phyloP scores from a whole-genome alignment of 2,329 filamentous ascomycete species.

The Penicillium sp. region DNA sequence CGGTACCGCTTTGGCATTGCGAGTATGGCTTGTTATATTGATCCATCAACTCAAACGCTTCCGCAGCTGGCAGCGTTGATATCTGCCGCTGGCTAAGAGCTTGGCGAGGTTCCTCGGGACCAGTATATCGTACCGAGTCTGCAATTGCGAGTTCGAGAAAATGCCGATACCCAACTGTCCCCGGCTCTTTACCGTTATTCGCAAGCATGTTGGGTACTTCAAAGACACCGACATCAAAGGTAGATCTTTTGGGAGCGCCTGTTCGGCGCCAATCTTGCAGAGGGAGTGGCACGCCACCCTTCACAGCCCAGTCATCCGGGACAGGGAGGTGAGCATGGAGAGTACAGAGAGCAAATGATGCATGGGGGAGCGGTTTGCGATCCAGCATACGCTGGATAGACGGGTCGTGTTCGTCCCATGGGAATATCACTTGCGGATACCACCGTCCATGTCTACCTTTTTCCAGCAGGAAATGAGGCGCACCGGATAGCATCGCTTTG shows the following conservation, averaged over 20 bases:
- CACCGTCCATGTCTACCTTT: slow-evolving; percentile 36
- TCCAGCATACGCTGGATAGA: slow-evolving; percentile 40
- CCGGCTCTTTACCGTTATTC: slow-evolving; percentile 42
- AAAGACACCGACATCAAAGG: slow-evolving; percentile 42
- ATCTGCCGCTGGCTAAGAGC: slow-evolving; percentile 20
- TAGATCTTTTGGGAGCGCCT: slow-evolving; percentile 31
- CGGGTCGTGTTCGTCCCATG: slow-evolving; percentile 39
- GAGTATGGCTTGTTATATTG: slow-evolving; percentile 34
- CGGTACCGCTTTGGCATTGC: slow-evolving; percentile 31
- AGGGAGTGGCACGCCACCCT: slow-evolving; percentile 25
- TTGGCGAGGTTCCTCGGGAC: slow-evolving; percentile 17
- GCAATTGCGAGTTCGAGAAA: slow-evolving; percentile 45
- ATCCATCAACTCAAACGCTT: slow-evolving; percentile 33
- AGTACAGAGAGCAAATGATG: slow-evolving; percentile 40
- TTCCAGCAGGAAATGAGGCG: slow-evolving; percentile 43
- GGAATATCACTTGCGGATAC: slow-evolving; percentile 43
- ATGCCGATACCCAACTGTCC: slow-evolving; percentile 44
- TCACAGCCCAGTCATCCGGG: slow-evolving; percentile 32
- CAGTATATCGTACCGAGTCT: slow-evolving; percentile 28
- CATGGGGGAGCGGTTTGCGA: slow-evolving; percentile 36
- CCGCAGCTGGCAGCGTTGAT: slow-evolving; percentile 23
- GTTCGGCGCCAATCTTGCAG: slow-evolving; percentile 21
- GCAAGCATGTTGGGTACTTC: slow-evolving; percentile 48
- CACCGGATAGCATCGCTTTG: slow-evolving; percentile 39
- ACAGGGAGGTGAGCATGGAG: slow-evolving; percentile 43